Evolutionary conservation across 2,329 filamentous ascomycete genomes (phyloP), one percentile per base, ranked within the genome.

Genomic region (Chaetomiaceae sp.): DNA sequence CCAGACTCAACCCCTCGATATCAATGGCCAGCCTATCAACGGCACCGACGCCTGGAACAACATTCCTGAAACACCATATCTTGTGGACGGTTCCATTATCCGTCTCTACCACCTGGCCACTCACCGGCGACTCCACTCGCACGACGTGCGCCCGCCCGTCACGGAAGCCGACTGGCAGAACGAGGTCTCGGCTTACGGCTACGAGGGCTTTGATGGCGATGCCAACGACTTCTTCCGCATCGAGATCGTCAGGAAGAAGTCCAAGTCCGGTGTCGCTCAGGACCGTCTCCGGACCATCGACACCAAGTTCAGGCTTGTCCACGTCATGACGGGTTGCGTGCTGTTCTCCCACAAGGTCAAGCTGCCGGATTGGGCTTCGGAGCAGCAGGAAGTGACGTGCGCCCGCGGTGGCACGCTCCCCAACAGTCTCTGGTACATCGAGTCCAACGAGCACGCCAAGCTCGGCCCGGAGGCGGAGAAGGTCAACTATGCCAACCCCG

Each of bases 341-440:
- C 76, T 98, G 19, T 98, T 98, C 74, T 97, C 91, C 1, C 93
- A 98, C 76, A 97, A 96, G 72, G 90, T 97, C 64, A 98, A 98
- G 73, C 83, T 98, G 48, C 93, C 93, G 3, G 89, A 95, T 3
- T 98, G 93, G 93, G 93, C 87, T 38, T 98, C 85, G 42, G 93
- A 97, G 66, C 93, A 98, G 67, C 93, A 98, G 66, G 93, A 98
- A 68, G 93, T 98, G n/a, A 97, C 91, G 17, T 98, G 93, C 63
- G 93, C 93, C 7, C 85, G 83, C 58, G 84, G 87, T 38, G 93
- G 89, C 58, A 95, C 89, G 52, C 72, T 96, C 30, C 93, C 93
- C 45, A 98, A 98, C 77, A 95, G 89, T 60, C 70, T 98, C 56
- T 98, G 93, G 93, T 97, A 96, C 61, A 74, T 98, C 52, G 93